Evolutionary conservation across 208 protist species (phyloP).

Genomic region (Crithidia bombi): DNA sequence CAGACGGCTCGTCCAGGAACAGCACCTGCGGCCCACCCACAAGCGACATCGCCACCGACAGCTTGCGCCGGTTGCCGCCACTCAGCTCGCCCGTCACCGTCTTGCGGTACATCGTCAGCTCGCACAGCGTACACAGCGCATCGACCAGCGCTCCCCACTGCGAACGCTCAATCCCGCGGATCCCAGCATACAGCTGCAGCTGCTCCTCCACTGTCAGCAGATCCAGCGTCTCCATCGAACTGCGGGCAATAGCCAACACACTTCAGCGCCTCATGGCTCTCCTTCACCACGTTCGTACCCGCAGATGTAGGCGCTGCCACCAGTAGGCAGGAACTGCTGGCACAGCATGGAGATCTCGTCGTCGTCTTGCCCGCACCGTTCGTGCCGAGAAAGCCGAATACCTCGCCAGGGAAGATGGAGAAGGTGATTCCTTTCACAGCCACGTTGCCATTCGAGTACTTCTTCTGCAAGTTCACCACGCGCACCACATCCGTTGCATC

Average conservation of each 20-base stretch:
- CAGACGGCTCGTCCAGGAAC: conserved; percentile 80
- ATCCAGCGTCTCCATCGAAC: conserved; percentile 93
- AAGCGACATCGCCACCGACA: conserved; percentile 63
- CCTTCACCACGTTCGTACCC: conserved; percentile 42
- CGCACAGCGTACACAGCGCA: conserved; percentile 35
- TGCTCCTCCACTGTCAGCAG: conserved; percentile 95
- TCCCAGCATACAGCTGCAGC: conserved; percentile 50
- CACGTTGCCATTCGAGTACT: conserved; percentile 70
- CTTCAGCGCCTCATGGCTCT: conserved; percentile 46
- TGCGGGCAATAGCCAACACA: conserved; percentile 96
- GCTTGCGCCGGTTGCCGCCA: conserved; percentile 82
- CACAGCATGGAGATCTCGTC: conserved; percentile 81
- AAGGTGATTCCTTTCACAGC: conserved; percentile 76
- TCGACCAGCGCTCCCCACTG: conserved; percentile 31
- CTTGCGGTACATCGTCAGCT: conserved; percentile 34
- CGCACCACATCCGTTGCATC: conserved; percentile 37
- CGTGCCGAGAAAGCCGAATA: conserved; percentile 89
- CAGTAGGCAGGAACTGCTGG: conserved; percentile 70
- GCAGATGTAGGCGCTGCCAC: conserved; percentile 53
- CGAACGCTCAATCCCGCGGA: conserved; percentile 47
- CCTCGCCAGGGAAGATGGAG: conserved; percentile 65
- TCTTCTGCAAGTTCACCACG: conserved; percentile 64
- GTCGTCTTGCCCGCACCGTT: conserved; percentile 92
- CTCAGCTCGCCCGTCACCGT: conserved; percentile 35
- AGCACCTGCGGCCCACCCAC: conserved; percentile 63